Evolutionary conservation across 2,329 filamentous ascomycete genomes (phyloP).

Genomic region (Pestalotiopsis sp.): DNA sequence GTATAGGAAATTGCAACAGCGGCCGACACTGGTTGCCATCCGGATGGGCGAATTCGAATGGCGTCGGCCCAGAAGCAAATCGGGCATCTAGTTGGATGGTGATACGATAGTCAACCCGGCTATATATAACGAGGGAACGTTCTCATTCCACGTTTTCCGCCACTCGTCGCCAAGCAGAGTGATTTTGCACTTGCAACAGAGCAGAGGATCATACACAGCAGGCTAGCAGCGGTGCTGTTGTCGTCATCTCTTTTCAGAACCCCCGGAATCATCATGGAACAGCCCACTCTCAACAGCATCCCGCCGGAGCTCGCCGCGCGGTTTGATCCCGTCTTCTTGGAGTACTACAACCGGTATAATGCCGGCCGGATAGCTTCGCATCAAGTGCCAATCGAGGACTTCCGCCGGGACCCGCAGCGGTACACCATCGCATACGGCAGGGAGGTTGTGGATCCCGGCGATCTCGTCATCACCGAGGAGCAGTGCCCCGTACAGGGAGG

Average conservation of each 20-base stretch:
- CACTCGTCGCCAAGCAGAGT: background rate
- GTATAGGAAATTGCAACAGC: background rate
- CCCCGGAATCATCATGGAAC: background rate
- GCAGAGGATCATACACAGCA: background rate
- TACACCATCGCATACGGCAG: constrained; percentile 8
- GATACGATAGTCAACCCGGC: background rate
- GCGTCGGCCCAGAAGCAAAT: background rate
- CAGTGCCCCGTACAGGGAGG: constrained; percentile 4
- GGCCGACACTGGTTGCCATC: background rate
- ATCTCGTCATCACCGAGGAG: constrained; percentile 5
- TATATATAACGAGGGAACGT: background rate
- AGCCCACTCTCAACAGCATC: constrained; percentile 7
- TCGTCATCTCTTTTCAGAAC: background rate
- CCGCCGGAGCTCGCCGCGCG: background rate
- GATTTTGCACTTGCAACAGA: background rate
- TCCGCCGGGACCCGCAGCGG: constrained; percentile 3
- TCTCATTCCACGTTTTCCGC: background rate
- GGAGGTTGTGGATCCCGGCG: constrained; percentile 7
- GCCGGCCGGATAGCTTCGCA: constrained; percentile 4
- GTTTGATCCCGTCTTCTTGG: constrained; percentile 2
- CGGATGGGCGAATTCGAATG: background rate
- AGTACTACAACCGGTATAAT: constrained; percentile 8
- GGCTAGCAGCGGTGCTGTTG: background rate
- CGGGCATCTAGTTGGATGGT: background rate
- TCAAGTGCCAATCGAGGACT: constrained; percentile 4